Conservation (phyloP, 495 filamentous ascomycete genomes). For the Letharia lupina region DNA sequence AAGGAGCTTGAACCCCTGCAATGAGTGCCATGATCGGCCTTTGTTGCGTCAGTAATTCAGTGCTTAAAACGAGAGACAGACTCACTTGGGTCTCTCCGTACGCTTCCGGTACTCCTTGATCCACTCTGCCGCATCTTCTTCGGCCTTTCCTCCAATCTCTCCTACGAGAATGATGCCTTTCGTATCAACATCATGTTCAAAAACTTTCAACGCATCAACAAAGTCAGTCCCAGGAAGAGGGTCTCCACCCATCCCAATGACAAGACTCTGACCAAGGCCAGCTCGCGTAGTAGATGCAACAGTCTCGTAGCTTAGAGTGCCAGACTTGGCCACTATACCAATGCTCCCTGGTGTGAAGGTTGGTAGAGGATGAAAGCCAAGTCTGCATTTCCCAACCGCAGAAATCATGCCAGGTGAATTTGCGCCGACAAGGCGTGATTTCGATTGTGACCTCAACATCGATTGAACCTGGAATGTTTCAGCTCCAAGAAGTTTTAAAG, state of each 20-base stretch:
- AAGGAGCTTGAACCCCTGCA: conserved; percentile 57
- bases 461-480: conserved; percentile 53
- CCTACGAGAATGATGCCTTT: conserved; percentile 77
- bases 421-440: conserved; percentile 71
- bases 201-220: conserved; percentile 63
- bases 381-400: conserved; percentile 68
- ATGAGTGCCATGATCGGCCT: conserved; percentile 77
- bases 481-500: conserved; percentile 6
- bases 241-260: conserved; percentile 85
- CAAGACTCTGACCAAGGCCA: conserved; percentile 76
- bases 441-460: conserved; percentile 72
- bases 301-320: conserved; percentile 81
- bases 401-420: conserved; percentile 89
- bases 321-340: conserved; percentile 80
- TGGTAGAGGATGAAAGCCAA: conserved; percentile 77
- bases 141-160: conserved; percentile 75
- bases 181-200: conserved; percentile 67
- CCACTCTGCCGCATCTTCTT: conserved; percentile 76
- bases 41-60: conserved; percentile 12
- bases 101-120: conserved; percentile 59
- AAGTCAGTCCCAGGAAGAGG: conserved; percentile 75
- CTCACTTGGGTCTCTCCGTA: conserved; percentile 58
- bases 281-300: conserved; percentile 75
- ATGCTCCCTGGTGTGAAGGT: conserved; percentile 67
- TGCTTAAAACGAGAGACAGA: conserved; percentile 7